Percentiles rank a stretch among this genome's conserved stretches.
These are phyloP conservation scores for Udeniomyces megalosporus DNA, from an alignment of 768 basidiomycete species.

Conservation along the genomic window DNA sequence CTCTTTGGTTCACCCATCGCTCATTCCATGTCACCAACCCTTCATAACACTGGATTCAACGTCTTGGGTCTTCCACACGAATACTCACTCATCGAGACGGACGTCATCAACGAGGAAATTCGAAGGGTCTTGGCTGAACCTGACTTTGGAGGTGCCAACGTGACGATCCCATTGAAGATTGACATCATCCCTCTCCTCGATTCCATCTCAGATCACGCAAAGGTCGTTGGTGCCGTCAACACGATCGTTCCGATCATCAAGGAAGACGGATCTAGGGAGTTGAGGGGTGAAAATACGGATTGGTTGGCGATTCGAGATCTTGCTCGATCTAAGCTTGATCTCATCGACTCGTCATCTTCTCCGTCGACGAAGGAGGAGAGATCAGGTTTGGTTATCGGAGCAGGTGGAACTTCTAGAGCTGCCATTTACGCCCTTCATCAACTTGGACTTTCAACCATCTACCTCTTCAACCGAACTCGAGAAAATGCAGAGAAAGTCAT, in stretches of 20 bases:
- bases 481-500: constrained; percentile 56
- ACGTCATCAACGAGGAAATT: constrained; percentile 47
- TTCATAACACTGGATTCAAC: constrained; percentile 80
- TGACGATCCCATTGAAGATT: constrained; percentile 91
- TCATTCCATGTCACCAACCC: constrained; percentile 75
- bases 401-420: constrained; percentile 85
- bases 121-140: constrained; percentile 44
- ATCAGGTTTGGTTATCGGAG: constrained; percentile 78
- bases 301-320: constrained; percentile 70
- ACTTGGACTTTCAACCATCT: constrained; percentile 53
- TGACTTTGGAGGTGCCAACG: constrained; percentile 85
- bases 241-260: constrained; percentile 52
- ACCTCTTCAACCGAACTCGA: constrained; percentile 72
- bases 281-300: constrained; percentile 90
- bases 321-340: constrained; percentile 23
- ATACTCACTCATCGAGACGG: constrained; percentile 65
- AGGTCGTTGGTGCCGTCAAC: constrained; percentile 84
- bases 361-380: too few species aligned
- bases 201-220: constrained; percentile 58
- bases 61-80: constrained; percentile 65
- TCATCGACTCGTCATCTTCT: constrained; percentile 32
- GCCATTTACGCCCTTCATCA: constrained; percentile 74
- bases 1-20: constrained; percentile 79
- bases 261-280: constrained; percentile 34
- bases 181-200: constrained; percentile 75